Evolutionary conservation across 306 rosid species (phyloP).

Genomic region (Glycine soja): DNA sequence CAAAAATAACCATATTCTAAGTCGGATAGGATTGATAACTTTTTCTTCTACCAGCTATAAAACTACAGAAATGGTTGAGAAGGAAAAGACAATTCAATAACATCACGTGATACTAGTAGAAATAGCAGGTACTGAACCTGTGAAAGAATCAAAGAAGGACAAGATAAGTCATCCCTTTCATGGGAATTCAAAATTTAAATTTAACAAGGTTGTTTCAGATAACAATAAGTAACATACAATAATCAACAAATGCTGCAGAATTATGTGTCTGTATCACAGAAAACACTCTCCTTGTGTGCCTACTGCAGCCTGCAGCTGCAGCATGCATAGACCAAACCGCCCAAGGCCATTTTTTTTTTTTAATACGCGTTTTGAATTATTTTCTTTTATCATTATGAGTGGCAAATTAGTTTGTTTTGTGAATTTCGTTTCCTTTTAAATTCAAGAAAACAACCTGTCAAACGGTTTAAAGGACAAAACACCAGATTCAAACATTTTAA

Average conservation of each 20-base stretch:
- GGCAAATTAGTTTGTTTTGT: neutral
- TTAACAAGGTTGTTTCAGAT: slow-evolving; percentile 9
- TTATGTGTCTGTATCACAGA: slow-evolving; percentile 47
- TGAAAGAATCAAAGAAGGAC: slow-evolving; percentile 27
- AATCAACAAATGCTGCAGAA: slow-evolving; percentile 43
- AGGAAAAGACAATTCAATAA: slow-evolving; percentile 44
- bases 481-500: slow-evolving; percentile 18
- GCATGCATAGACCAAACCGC: neutral
- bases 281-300: slow-evolving; percentile 44
- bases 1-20: no score
- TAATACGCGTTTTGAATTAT: neutral
- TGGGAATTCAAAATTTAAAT: slow-evolving; percentile 48
- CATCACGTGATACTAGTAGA: slow-evolving; percentile 53
- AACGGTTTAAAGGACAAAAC: slow-evolving; percentile 5
- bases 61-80: neutral
- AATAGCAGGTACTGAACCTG: slow-evolving; percentile 6
- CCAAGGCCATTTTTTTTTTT: neutral
- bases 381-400: neutral
- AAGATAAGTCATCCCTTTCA: slow-evolving; percentile 1
- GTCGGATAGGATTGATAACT: no score
- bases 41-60: no score
- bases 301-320: slow-evolving; percentile 15
- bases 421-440: slow-evolving; percentile 7
- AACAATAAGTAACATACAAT: neutral
- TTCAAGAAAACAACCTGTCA: slow-evolving; percentile 4